Conservation (phyloP, 169 alveolate species). For the Babesia ovata region DNA sequence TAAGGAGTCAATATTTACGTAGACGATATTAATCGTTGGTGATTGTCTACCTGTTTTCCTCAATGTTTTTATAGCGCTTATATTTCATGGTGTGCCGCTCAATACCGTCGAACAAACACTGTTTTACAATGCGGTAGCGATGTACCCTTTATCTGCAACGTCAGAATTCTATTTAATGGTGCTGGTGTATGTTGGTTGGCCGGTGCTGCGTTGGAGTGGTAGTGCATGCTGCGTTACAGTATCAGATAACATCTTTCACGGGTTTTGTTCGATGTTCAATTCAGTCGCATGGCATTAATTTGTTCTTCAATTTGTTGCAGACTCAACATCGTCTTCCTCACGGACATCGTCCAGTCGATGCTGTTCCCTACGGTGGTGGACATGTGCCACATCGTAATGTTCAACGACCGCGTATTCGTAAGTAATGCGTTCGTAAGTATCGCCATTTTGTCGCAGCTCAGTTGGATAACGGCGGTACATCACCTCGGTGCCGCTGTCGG, state of each 20-base stretch:
- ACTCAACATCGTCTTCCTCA: constrained; percentile 40
- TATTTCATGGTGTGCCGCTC: too few species aligned
- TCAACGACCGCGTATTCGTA: constrained; percentile 59
- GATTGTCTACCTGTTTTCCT: too few species aligned
- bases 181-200: too few species aligned
- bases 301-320: constrained; percentile 3
- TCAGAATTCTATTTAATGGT: too few species aligned
- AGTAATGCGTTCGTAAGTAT: not conserved
- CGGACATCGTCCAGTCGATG: constrained; percentile 58
- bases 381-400: constrained; percentile 29
- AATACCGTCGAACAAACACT: too few species aligned
- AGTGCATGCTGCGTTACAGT: not conserved
- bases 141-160: too few species aligned
- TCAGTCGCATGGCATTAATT: not conserved
- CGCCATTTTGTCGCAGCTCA: constrained; percentile 14
- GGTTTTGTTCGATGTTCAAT: not conserved
- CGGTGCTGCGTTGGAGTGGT: too few species aligned
- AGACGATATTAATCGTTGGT: too few species aligned
- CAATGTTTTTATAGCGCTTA: too few species aligned
- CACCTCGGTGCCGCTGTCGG: constrained; percentile 65
- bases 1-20: too few species aligned
- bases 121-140: too few species aligned
- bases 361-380: constrained; percentile 53
- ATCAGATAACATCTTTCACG: not conserved
- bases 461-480: constrained; percentile 49